phyloP scores from a whole-genome alignment of 2,329 filamentous ascomycete genomes.

The Magnaporthiopsis incrustans region DNA sequence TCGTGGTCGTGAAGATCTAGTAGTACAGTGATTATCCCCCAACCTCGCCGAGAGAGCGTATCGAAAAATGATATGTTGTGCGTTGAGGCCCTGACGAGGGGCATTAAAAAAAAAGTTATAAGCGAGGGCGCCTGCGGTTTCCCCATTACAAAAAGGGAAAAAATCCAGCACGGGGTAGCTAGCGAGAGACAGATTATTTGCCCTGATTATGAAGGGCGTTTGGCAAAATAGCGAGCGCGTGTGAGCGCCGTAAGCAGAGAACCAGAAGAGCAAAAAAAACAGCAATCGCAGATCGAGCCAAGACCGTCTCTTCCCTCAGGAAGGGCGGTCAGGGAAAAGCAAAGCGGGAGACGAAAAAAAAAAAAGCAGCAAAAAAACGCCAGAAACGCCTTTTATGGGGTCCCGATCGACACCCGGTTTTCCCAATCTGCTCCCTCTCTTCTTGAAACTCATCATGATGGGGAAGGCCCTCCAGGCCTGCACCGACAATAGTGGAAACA shows the following conservation, averaged over 20 bases:
- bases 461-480: too few species aligned
- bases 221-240: background rate
- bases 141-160: background rate
- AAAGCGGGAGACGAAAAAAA: background rate
- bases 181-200: conserved; percentile 2
- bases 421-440: too few species aligned
- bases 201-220: background rate
- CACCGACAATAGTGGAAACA: too few species aligned
- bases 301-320: background rate
- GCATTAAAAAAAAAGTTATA: conserved; percentile 4
- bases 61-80: background rate
- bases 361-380: background rate
- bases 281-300: background rate
- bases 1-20: conserved; percentile 1
- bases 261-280: background rate
- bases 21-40: conserved; percentile 7
- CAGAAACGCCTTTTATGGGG: conserved; percentile 5
- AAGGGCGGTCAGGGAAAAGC: background rate
- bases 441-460: too few species aligned
- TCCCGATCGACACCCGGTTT: background rate
- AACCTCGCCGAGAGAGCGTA: conserved; percentile 5
- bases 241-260: background rate
- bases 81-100: background rate
- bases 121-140: conserved; percentile 6
- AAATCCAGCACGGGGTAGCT: too few species aligned